Conservation (phyloP, 768 basidiomycete genomes). For the Hygrophorus pudorinus region DNA sequence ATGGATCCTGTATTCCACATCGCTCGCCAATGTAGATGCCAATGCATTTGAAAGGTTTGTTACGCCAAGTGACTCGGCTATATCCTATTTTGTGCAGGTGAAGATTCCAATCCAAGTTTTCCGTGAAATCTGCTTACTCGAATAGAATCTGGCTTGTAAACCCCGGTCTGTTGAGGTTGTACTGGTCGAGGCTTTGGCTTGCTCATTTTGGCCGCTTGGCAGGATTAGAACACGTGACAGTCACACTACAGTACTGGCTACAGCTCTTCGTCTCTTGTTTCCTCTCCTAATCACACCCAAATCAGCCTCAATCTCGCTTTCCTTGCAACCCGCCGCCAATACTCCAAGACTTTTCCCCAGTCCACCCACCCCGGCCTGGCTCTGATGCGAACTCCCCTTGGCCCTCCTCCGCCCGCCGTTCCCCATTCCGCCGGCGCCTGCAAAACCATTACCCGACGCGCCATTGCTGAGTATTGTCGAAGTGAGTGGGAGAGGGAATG, state of each 20-base stretch:
- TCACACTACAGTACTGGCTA: slow-evolving; percentile 18
- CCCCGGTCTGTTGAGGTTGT: slow-evolving; percentile 44
- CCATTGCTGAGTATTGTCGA: slow-evolving; percentile 33
- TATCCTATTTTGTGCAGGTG: slow-evolving; percentile 48
- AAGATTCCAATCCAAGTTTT: neutral
- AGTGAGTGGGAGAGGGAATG: slow-evolving; percentile 69
- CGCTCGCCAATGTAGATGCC: slow-evolving; percentile 80
- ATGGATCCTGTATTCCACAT: slow-evolving; percentile 94
- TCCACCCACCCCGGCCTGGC: slow-evolving; percentile 47
- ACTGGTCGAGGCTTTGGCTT: slow-evolving; percentile 40
- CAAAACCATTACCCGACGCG: slow-evolving; percentile 17
- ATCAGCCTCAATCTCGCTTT: slow-evolving; percentile 65
- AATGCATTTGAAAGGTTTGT: slow-evolving; percentile 66
- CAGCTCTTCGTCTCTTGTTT: slow-evolving; percentile 49
- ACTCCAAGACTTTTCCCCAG: slow-evolving; percentile 63
- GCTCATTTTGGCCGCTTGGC: too few relatives aligned
- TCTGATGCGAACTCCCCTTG: slow-evolving; percentile 44
- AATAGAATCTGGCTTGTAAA: slow-evolving; percentile 54
- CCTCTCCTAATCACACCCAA: slow-evolving; percentile 70
- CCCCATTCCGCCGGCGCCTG: slow-evolving; percentile 24
- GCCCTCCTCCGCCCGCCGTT: slow-evolving; percentile 37
- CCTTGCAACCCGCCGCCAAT: slow-evolving; percentile 49
- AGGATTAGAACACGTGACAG: too few relatives aligned
- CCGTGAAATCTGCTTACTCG: slow-evolving; percentile 31
- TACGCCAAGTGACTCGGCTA: slow-evolving; percentile 81